Evolutionary conservation across 2,329 filamentous ascomycete species (phyloP).

Genomic region (Claviceps arundinis): DNA sequence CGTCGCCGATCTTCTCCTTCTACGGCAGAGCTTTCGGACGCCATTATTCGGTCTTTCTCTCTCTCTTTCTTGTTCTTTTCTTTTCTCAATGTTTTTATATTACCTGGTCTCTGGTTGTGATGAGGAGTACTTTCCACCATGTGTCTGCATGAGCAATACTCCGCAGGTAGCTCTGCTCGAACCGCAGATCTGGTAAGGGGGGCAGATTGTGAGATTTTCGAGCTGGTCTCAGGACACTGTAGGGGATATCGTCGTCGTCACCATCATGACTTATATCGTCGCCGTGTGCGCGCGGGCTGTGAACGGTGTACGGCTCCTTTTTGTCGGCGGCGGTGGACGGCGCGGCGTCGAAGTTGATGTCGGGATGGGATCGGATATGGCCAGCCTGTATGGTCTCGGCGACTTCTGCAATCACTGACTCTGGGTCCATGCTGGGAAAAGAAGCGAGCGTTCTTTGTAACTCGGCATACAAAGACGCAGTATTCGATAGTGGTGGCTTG

Average conservation of each 20-base stretch:
- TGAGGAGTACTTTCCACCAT: slow-evolving; percentile 67
- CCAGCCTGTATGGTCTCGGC: slow-evolving; percentile 71
- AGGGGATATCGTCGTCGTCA: slow-evolving; percentile 58
- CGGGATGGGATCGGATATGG: slow-evolving; percentile 61
- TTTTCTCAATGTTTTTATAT: not conserved
- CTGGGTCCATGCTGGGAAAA: slow-evolving; percentile 35
- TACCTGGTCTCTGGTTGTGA: slow-evolving; percentile 84
- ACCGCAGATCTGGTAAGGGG: slow-evolving; percentile 76
- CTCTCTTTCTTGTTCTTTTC: not conserved
- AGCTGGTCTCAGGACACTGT: slow-evolving; percentile 47
- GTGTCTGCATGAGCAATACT: slow-evolving; percentile 71
- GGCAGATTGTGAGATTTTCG: slow-evolving; percentile 35
- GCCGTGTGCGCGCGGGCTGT: slow-evolving; percentile 9
- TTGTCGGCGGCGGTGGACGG: slow-evolving; percentile 61
- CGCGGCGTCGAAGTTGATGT: slow-evolving; percentile 62
- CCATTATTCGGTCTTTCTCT: not conserved
- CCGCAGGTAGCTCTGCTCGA: slow-evolving; percentile 95
- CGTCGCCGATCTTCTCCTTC: too few species aligned
- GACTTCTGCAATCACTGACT: slow-evolving; percentile 49
- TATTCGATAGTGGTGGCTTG: not conserved
- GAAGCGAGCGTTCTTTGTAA: too few species aligned
- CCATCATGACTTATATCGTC: slow-evolving; percentile 26
- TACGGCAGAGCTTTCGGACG: not conserved
- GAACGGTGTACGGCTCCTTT: slow-evolving; percentile 23
- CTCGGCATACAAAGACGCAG: too few species aligned